These are phyloP conservation scores for Boletus subcaerulescens DNA, from an alignment of 768 basidiomycete genomes.

Conservation along the genomic window DNA sequence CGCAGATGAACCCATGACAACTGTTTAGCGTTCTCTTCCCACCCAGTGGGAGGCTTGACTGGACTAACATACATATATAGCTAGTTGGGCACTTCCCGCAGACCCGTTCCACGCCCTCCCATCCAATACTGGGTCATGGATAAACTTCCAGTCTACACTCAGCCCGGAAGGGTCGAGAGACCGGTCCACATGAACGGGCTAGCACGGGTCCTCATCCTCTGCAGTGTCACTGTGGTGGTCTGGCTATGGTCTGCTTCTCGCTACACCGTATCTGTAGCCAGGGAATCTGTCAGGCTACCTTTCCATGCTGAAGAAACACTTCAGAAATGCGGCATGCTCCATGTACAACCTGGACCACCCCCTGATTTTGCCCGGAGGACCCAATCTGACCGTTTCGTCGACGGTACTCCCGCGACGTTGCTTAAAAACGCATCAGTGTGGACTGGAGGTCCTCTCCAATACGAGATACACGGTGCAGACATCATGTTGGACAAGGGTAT, in stretches of 20 bases:
- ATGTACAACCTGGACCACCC: slow-evolving; percentile 37
- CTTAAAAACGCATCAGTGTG: slow-evolving; percentile 52
- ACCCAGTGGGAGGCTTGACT: no score
- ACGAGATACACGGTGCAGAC: slow-evolving; percentile 35
- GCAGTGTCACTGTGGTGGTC: slow-evolving; percentile 8
- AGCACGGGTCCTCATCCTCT: slow-evolving; percentile 17
- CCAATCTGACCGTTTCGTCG: slow-evolving; percentile 38
- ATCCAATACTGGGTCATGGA: slow-evolving; percentile 20
- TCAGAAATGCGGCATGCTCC: slow-evolving; percentile 35
- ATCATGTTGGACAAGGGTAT: slow-evolving; percentile 41
- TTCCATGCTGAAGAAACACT: slow-evolving; percentile 30
- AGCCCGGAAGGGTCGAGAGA: slow-evolving; percentile 8
- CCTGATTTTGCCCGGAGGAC: slow-evolving; percentile 30
- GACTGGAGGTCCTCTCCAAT: slow-evolving; percentile 43
- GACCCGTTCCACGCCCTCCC: background rate
- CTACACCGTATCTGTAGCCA: slow-evolving; percentile 1
- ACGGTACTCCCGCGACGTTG: slow-evolving; percentile 37
- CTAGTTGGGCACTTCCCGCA: background rate
- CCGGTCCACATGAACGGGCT: slow-evolving; percentile 11
- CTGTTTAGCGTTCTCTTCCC: no score
- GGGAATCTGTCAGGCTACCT: slow-evolving; percentile 21
- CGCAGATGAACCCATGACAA: no score
- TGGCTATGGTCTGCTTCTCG: slow-evolving; percentile 23
- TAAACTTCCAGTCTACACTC: slow-evolving; percentile 24
- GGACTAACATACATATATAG: no score